Percentiles rank a stretch among this genome's conserved stretches.
phyloP scores from a whole-genome alignment of 2,329 filamentous ascomycete species.

The Thielaviopsis euricoi region DNA sequence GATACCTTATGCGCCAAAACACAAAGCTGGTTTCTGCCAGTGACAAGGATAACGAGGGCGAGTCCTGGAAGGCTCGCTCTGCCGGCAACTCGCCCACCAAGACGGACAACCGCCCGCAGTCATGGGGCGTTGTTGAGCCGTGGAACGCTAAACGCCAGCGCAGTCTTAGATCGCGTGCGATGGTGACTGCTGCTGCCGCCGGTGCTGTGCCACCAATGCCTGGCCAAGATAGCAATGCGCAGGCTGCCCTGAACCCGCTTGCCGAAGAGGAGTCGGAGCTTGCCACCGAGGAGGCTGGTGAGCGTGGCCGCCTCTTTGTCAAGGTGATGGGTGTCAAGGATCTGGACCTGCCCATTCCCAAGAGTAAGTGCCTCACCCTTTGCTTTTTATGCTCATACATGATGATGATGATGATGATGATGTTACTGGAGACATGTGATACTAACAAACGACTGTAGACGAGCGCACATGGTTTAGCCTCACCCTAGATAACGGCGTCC shows the following conservation, averaged over 20 bases:
- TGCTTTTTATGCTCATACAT: background rate
- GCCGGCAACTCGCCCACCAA: conserved; percentile 56
- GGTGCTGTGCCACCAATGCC: conserved; percentile 70
- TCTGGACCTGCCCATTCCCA: conserved; percentile 76
- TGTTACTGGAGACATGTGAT: too few relatives aligned
- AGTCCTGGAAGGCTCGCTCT: conserved; percentile 35
- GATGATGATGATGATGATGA: too few relatives aligned
- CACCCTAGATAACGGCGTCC: conserved; percentile 93
- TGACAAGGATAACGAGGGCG: conserved; percentile 47
- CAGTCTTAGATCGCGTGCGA: conserved; percentile 31
- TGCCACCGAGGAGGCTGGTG: conserved; percentile 58
- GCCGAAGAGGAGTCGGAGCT: conserved; percentile 52
- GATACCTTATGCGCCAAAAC: conserved; percentile 96
- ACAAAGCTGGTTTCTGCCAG: conserved; percentile 94
- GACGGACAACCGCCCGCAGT: conserved; percentile 58
- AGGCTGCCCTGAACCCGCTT: conserved; percentile 43
- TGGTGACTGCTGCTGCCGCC: conserved; percentile 25
- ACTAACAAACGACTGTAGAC: conserved; percentile 32
- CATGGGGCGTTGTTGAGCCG: conserved; percentile 79
- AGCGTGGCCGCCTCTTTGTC: conserved; percentile 83
- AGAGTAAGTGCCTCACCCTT: conserved; percentile 44
- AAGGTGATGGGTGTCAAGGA: conserved; percentile 99
- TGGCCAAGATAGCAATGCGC: conserved; percentile 67
- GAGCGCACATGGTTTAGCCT: conserved; percentile 90
- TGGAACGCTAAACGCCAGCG: conserved; percentile 76